Evolutionary conservation across 2,329 filamentous ascomycete genomes (phyloP), one percentile per base, ranked within the genome.

Genomic region (Alternaria sp.): DNA sequence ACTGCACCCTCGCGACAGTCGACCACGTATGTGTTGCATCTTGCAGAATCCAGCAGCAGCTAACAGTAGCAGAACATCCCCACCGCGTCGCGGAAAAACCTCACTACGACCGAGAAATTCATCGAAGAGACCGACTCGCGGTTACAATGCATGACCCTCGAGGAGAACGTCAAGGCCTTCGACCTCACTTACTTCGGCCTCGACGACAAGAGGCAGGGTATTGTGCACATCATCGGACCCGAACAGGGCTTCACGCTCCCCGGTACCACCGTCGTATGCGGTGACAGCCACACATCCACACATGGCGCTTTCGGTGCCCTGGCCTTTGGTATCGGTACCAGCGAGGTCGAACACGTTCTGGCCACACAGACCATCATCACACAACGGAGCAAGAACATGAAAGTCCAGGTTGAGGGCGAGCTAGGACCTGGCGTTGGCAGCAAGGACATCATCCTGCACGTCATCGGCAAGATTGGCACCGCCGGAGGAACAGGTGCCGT

Each of bases 231-330:
- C 75, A 98, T 99, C 74, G 96, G 96, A 36, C 96, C 96, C 44
- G 96, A 99, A 85, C 96, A 99, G 82, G 96, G 96, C 71, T 99
- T 99, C 86, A 99, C 96, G 60, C 90, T 98, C 40, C 96, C 96
- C 45, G 96, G 93, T 71, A 98, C 96, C 58, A 99, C 96, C 4
- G 92, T 98, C 40, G 96, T 98, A 69, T 98, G 96, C 78, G 96
- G 96, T 81, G 96, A 99, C 86, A 97, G 92, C 77, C 96, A 99
- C 81, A 99, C 96, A 50, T 97, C 95, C 25, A 99, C 96, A 67
- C 96, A 99, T 83, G 96, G 96, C 75, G 96, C 96, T 56, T 99
- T 98, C 74, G 96, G 96, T 71, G 88, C 94, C 72, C 88, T 98
- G 66, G 96, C 96, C 44, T 97, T 97, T 77, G 96, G 96, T 81